Evolutionary conservation across 345 rosid genomes (phyloP), one percentile per base, ranked within the genome.

Genomic region (Gossypium ekmanianum): DNA sequence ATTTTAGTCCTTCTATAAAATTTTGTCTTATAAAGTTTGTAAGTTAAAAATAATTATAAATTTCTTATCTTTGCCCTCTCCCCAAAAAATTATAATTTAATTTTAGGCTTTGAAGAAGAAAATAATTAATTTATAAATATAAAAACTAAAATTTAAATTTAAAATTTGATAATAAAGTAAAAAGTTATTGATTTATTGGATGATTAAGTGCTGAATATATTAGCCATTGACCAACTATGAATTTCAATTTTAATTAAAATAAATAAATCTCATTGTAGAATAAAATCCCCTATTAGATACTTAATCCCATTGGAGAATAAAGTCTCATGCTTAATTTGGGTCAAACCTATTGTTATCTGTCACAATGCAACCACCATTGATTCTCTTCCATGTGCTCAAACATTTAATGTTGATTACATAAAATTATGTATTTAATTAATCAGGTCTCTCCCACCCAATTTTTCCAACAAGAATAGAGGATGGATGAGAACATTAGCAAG

Each of bases 401-500:
- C 44, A 50, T 68, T 50, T 78, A 74, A 47, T 63, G 27, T 68
- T 34, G 39, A 4, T 34, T 34, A 4, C 39, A 4, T 34, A 34
- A 4, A 34, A 34, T 29, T 29, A 29, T 29, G 39, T 29, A 29
- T 29, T 29, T 29, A 29, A 29, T 34, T 34, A 34, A 34, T 34
- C 39, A 94, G 98, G 64, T 84, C 82, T 5, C 71, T 89, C 1
- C 92, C 94, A 2, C 75, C 88, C 7, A 94, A 90, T 29, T 89
- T 87, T 16, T 83, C 79, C 24, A 85, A 75, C 71, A 78, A 74
- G 29, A 83, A 56, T 44, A 74, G 85, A 81, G 92, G 93, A 72
- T 89, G 97, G 93, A 84, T 82, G 72, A 88, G 91, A 79, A 92
- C 92, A 3, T 66, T 94, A 54, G 79, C 93, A 11, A 80, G 89